Conservation (phyloP, 2,329 filamentous ascomycete genomes). For the Raffaelea arxii region DNA sequence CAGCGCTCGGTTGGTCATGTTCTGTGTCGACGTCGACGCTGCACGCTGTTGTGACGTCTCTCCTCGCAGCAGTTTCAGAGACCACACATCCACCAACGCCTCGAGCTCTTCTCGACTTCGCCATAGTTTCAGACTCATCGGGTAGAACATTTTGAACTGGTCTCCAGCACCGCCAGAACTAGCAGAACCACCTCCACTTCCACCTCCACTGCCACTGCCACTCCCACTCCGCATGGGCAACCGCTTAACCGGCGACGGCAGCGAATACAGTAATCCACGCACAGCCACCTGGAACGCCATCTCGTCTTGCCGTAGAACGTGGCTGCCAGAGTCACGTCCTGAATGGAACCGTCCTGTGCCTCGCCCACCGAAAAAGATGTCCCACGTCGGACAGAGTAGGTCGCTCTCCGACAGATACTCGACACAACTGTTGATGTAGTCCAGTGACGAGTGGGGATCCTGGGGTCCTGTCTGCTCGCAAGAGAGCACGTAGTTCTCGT, state of each 20-base stretch:
- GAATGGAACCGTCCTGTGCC: slow-evolving; percentile 19
- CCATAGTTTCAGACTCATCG: slow-evolving; percentile 76
- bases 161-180: slow-evolving; percentile 45
- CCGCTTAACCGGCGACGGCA: slow-evolving; percentile 80
- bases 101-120: slow-evolving; percentile 73
- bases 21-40: slow-evolving; percentile 18
- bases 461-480: slow-evolving; percentile 50
- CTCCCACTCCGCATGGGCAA: too few species aligned
- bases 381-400: slow-evolving; percentile 65
- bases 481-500: slow-evolving; percentile 81
- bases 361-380: slow-evolving; percentile 56
- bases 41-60: slow-evolving; percentile 38
- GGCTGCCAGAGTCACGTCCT: slow-evolving; percentile 51
- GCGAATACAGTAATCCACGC: slow-evolving; percentile 71
- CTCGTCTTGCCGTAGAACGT: slow-evolving; percentile 81
- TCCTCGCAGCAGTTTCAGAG: slow-evolving; percentile 48
- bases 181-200: slow-evolving; percentile 22
- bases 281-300: slow-evolving; percentile 89
- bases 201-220: slow-evolving; percentile 11
- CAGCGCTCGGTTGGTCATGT: slow-evolving; percentile 34
- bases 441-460: slow-evolving; percentile 53
- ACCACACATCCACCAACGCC: slow-evolving; percentile 60
- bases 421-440: slow-evolving; percentile 76
- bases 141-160: slow-evolving; percentile 86
- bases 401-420: slow-evolving; percentile 83